phyloP scores from a whole-genome alignment of 495 filamentous ascomycete genomes.

The Durotheca rogersii region DNA sequence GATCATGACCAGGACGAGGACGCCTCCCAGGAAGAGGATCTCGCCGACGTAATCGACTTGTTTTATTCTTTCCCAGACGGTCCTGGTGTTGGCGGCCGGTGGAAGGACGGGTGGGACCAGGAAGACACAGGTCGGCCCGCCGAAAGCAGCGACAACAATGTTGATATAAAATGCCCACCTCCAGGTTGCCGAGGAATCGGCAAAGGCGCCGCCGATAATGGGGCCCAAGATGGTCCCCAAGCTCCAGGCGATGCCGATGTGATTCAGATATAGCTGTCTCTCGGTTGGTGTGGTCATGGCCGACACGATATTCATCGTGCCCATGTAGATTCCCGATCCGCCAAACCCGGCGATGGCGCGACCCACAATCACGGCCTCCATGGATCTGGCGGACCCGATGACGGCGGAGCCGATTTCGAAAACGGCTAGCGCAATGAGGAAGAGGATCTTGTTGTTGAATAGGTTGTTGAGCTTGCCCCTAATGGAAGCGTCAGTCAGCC shows the following conservation, averaged over 20 bases:
- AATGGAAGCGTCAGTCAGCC: too few species aligned
- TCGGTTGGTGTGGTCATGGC: slow-evolving; percentile 43
- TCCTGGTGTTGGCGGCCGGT: too few species aligned
- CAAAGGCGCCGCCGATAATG: slow-evolving; percentile 59
- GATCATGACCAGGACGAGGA: too few species aligned
- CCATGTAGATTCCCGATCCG: slow-evolving; percentile 51
- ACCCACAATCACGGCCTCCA: slow-evolving; percentile 53
- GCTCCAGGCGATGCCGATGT: slow-evolving; percentile 47
- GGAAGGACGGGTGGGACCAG: too few species aligned
- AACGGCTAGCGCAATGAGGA: slow-evolving; percentile 36
- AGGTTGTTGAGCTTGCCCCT: slow-evolving; percentile 44
- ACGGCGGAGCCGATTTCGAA: slow-evolving; percentile 55
- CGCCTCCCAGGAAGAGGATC: too few species aligned
- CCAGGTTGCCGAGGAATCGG: slow-evolving; percentile 50
- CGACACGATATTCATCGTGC: slow-evolving; percentile 44
- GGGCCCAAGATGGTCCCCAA: slow-evolving; percentile 53
- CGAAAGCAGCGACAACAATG: too few species aligned
- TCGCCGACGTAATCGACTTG: too few species aligned
- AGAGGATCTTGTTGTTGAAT: slow-evolving; percentile 32
- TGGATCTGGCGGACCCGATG: slow-evolving; percentile 52
- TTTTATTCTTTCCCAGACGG: too few species aligned
- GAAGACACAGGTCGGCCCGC: too few species aligned
- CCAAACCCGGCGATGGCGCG: slow-evolving; percentile 43
- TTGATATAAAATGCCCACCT: slow-evolving; percentile 69
- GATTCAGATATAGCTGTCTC: slow-evolving; percentile 47